These are phyloP conservation scores for Calycina marina DNA, from an alignment of 2,329 filamentous ascomycete genomes.

Conservation along the genomic window DNA sequence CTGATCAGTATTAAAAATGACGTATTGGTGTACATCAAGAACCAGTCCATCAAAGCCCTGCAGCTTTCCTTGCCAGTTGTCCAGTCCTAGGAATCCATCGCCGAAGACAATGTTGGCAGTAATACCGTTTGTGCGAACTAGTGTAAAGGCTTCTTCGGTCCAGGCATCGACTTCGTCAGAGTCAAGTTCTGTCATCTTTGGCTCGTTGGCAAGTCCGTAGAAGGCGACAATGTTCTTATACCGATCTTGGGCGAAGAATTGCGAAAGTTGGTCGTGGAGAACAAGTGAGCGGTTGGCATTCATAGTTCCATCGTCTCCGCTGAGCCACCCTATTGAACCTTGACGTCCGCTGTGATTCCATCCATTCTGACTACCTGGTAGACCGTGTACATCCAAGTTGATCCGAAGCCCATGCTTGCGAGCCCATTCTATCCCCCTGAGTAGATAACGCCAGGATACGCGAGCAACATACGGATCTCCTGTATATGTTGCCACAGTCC, in stretches of 20 bases:
- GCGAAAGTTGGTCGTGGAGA: conserved; percentile 71
- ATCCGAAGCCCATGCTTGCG: conserved; percentile 83
- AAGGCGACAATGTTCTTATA: conserved; percentile 87
- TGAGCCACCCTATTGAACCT: conserved; percentile 74
- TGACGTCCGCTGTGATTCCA: conserved; percentile 92
- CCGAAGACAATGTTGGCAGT: conserved; percentile 67
- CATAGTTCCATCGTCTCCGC: conserved; percentile 66
- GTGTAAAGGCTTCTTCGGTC: conserved; percentile 58
- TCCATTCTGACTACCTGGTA: conserved; percentile 88
- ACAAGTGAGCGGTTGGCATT: conserved; percentile 76
- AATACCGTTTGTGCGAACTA: conserved; percentile 66
- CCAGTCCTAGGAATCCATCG: conserved; percentile 85
- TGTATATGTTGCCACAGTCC: conserved; percentile 77
- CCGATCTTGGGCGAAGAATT: conserved; percentile 85
- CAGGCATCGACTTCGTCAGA: conserved; percentile 56
- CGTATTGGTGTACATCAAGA: conserved; percentile 96
- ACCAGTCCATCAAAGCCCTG: conserved; percentile 57
- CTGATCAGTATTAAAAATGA: conserved; percentile 89
- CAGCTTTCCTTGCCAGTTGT: conserved; percentile 80
- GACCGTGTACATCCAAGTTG: conserved; percentile 84
- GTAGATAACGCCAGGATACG: conserved; percentile 82
- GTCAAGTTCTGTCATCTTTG: conserved; percentile 63
- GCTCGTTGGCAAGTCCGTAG: conserved; percentile 92
- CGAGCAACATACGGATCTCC: conserved; percentile 78
- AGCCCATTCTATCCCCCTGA: conserved; percentile 85